Evolutionary conservation across 768 basidiomycete genomes (phyloP), one percentile per base, ranked within the genome.

Genomic region (Termitomyces sp.): DNA sequence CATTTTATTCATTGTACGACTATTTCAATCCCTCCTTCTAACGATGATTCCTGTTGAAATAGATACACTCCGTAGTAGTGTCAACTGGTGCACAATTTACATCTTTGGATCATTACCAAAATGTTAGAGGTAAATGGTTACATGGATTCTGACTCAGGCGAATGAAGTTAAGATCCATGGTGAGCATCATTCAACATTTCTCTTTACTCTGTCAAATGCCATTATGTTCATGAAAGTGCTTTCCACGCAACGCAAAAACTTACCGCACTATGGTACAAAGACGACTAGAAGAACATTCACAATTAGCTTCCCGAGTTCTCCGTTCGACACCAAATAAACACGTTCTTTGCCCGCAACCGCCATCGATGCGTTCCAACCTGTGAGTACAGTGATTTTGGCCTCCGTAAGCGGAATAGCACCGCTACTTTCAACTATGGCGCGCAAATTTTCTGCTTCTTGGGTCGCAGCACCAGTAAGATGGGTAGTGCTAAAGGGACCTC

Each of bases 211-310:
- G 24, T 29, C 15, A 9, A 47, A 47, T 47, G 18, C 3, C 28
- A 29, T 47, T 51, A 48, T 16, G 7, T 29, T 15, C 48, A 20
- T n/a, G 10, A 37, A 12, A 22, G 5, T 10, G 5, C n/a, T n/a
- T 36, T 15, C 12, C 7, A 36, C 18, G 8, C 10, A 12, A n/a
- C 31, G 6, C 26, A 26, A 7, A 46, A 26, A 9, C 33, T 3
- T n/a, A 48, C 28, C 8, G 16, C 4, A 33, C 79, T 72, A 87
- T 48, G 85, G 83, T 61, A 91, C 81, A 60, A 76, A 91, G 4
- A 84, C 81, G 24, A 91, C 86, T 47, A 92, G 64, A 52, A 91
- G 68, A n/a, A 84, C 81, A 68, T 92, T 91, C 22, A 92, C 87
- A 5, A 90, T 78, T 56, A 92, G 68, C 70, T 85, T 90, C 67